Evolutionary conservation across 2,329 filamentous ascomycete genomes (phyloP).

Genomic region (Claviceps arundinis): DNA sequence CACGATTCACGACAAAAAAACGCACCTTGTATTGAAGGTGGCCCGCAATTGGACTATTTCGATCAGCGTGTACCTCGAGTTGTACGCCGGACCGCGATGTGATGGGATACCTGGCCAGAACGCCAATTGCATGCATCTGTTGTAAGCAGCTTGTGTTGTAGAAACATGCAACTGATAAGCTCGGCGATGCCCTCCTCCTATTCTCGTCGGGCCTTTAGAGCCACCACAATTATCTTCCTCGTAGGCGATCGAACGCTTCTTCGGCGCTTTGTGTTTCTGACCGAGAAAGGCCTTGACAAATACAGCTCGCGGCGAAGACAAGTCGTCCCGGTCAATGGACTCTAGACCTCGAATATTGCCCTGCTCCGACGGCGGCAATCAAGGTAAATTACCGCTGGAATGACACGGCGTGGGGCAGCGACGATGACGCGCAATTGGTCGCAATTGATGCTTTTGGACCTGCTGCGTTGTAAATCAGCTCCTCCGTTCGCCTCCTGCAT

Average conservation of each 20-base stretch:
- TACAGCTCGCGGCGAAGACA: background rate
- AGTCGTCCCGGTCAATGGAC: background rate
- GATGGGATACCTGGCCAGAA: background rate
- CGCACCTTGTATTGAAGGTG: background rate
- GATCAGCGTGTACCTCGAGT: background rate
- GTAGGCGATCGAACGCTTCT: background rate
- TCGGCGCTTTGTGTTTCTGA: background rate
- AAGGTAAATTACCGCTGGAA: background rate
- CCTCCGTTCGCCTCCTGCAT: background rate
- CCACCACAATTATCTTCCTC: background rate
- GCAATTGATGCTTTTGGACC: background rate
- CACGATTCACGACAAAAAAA: background rate
- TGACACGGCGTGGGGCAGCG: background rate
- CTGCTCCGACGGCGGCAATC: background rate
- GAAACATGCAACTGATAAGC: background rate
- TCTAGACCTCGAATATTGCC: background rate
- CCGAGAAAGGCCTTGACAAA: background rate
- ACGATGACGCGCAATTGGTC: background rate
- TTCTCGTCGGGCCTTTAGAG: background rate
- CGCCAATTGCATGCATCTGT: background rate
- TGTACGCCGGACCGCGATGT: background rate
- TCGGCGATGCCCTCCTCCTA: background rate
- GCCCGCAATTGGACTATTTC: background rate
- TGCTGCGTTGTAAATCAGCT: background rate
- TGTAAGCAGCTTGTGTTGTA: background rate